Base-by-base conservation (phyloP, 225 moss, liverwort and hornwort genomes). In the Takakia lepidozioides region DNA sequence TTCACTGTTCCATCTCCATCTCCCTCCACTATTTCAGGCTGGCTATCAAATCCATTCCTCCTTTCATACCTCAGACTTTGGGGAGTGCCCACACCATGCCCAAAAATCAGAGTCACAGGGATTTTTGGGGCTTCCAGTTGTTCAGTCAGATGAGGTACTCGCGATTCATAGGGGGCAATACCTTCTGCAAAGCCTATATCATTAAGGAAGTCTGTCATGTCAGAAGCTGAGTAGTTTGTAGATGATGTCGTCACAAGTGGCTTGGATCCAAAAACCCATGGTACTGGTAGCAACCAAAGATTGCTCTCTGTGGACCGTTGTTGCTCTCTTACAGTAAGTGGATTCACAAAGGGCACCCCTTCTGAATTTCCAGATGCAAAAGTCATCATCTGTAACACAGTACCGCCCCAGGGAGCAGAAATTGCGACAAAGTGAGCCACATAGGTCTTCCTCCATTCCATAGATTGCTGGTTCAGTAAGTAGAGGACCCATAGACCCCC, bases 291-390 rank as follows among this genome's bases (percentile, higher is more conserved):
- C 3, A 95, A 46, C 93, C 93, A 95, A 19, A 90, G 38, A 41
- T 95, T 95, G 37, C 69, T 74, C 68, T 95, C 95, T 7, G 90
- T 90, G 10, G 73, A 84, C 27, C 95, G 79, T 55, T 95, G 95
- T 67, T 72, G 82, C 17, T 68, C 71, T n/a, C 95, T 74, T 4
- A 90, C 59, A 2, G 77, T 63, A 5, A 90, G 65, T 0, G 95
- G 38, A 58, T 98, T 49, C 8, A 98, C 69, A 5, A 98, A 63
- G 0, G 83, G 58, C 3, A 90, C 76, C 3, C 90, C 95, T 48
- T 98, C 90, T 0, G 80, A 59, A 41, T 80, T 84, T 26, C 95
- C 95, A 6, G 95, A 98, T 11, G 84, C 95, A 58, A 79, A 90
- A n/a, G 87, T 98, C 57, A 77, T 70, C 87, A 81, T 76, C 58